These are phyloP conservation scores for Backusella luteola DNA, from an alignment of 192 early-diverging fungal species.

Conservation along the genomic window DNA sequence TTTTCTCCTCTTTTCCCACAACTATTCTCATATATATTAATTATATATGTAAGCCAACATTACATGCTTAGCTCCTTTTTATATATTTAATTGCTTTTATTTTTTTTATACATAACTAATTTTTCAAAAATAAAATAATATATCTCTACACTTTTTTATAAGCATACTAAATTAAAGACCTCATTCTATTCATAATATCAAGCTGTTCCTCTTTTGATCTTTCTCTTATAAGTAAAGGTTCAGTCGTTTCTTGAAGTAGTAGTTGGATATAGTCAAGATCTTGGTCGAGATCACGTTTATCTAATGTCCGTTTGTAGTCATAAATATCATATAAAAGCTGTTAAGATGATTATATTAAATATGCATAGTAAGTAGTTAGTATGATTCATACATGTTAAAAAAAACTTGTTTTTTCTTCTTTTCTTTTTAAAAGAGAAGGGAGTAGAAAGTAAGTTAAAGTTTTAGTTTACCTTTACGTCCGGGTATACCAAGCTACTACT, in stretches of 20 bases:
- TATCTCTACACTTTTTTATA: background rate
- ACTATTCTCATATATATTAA: background rate
- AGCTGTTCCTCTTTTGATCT: background rate
- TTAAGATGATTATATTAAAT: background rate
- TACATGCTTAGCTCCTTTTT: slow-evolving; percentile 5
- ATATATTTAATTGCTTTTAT: background rate
- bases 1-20: background rate
- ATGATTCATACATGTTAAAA: background rate
- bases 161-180: slow-evolving; percentile 3
- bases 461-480: slow-evolving; percentile 14
- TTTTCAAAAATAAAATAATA: background rate
- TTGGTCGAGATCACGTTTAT: background rate
- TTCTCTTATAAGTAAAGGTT: slow-evolving; percentile 4
- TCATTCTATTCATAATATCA: background rate
- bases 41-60: background rate
- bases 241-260: background rate
- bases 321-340: background rate
- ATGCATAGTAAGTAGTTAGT: background rate
- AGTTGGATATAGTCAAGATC: background rate
- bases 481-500: background rate
- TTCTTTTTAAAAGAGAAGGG: background rate
- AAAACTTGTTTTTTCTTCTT: background rate
- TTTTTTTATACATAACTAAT: background rate
- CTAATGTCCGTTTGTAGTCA: background rate
- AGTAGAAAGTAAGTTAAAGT: background rate